Percentiles rank a stretch among this genome's conserved stretches.
Conservation (phyloP, 306 rosid genomes). For the Chamaecrista fasciculata region DNA sequence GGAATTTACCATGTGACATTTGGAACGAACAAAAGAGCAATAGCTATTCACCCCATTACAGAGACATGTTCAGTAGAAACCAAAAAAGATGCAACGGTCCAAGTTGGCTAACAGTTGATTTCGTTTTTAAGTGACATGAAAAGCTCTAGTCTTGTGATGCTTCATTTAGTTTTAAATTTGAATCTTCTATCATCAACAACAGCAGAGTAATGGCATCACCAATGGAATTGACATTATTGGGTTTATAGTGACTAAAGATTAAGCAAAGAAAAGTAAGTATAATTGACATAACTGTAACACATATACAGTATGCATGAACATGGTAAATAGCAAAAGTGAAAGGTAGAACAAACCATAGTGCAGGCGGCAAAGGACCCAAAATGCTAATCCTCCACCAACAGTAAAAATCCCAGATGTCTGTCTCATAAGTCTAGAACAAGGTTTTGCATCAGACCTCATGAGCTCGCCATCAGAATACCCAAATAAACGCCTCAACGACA, state of each 20-base stretch:
- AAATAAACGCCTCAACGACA: conserved; percentile 68
- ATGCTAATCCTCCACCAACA: conserved; percentile 81
- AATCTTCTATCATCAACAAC: not conserved
- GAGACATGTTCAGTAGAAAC: not conserved
- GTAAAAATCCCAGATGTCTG: conserved; percentile 77
- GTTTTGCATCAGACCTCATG: conserved; percentile 76
- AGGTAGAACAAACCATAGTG: conserved; percentile 63
- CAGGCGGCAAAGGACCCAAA: conserved; percentile 84
- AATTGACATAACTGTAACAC: no score
- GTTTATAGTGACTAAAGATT: no score
- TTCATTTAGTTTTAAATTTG: not conserved
- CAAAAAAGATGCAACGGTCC: no score
- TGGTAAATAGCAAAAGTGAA: not conserved
- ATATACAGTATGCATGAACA: no score
- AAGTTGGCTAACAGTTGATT: not conserved
- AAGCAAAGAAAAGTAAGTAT: not conserved
- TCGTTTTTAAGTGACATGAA: not conserved
- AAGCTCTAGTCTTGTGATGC: not conserved
- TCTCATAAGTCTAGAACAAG: conserved; percentile 77
- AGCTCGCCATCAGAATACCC: conserved; percentile 84
- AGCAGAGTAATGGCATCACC: not conserved
- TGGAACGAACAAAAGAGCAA: not conserved
- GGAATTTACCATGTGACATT: not conserved
- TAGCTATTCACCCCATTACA: not conserved
- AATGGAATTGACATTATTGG: not conserved